Evolutionary conservation across 2,329 filamentous ascomycete genomes (phyloP).

Genomic region (Rhinocladiella mackenziei): DNA sequence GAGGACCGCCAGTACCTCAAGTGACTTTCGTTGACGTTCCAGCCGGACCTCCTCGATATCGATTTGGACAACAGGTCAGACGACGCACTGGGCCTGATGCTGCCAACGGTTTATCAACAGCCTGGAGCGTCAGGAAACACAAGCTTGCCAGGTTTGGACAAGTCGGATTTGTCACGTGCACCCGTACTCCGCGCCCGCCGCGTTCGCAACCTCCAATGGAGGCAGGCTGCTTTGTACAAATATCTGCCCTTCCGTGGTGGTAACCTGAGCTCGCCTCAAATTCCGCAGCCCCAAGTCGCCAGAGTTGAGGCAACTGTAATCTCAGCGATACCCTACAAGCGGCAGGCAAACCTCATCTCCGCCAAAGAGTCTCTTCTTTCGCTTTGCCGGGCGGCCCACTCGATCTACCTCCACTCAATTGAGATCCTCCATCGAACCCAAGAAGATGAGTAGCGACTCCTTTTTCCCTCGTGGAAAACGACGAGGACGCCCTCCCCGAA

Average conservation of each 20-base stretch:
- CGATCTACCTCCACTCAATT: conserved; percentile 12
- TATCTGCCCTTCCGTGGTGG: too few relatives aligned
- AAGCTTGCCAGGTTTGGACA: conserved; percentile 23
- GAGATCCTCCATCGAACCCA: neutral
- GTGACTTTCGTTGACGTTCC: conserved; percentile 31
- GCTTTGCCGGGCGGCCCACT: conserved; percentile 1
- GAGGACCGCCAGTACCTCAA: conserved; percentile 40
- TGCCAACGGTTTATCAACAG: conserved; percentile 5
- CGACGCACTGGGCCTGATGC: conserved; percentile 1
- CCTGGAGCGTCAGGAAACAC: too few relatives aligned
- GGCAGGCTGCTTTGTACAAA: too few relatives aligned
- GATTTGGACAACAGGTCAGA: conserved; percentile 18
- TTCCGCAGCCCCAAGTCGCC: too few relatives aligned
- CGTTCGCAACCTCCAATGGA: too few relatives aligned
- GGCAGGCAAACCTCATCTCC: conserved; percentile 4
- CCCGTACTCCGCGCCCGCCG: neutral
- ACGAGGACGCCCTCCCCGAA: conserved; percentile 33
- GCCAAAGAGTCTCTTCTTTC: neutral
- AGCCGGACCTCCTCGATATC: conserved; percentile 26
- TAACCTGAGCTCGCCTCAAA: too few relatives aligned
- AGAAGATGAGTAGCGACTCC: conserved; percentile 5
- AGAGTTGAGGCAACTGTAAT: too few relatives aligned
- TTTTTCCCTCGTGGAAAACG: conserved; percentile 19
- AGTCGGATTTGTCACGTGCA: conserved; percentile 13
- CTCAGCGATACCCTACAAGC: conserved; percentile 6